These are phyloP conservation scores for Hyaloscypha variabilis DNA, from an alignment of 495 filamentous ascomycete genomes.

Conservation along the genomic window DNA sequence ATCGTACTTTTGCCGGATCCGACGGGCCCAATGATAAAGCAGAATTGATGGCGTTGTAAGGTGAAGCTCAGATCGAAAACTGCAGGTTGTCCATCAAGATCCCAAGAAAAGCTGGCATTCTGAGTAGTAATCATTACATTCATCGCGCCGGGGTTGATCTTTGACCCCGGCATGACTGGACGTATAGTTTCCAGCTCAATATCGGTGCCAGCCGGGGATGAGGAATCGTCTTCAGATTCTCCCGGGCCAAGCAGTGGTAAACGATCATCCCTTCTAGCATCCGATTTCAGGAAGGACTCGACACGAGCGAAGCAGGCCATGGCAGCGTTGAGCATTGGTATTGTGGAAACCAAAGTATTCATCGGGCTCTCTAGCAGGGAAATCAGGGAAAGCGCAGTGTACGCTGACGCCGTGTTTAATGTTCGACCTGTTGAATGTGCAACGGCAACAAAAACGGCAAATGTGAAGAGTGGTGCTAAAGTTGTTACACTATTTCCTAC, in stretches of 20 bases:
- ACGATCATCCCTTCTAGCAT: slow-evolving; percentile 34
- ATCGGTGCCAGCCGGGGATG: neutral
- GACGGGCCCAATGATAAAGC: slow-evolving; percentile 45
- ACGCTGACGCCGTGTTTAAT: slow-evolving; percentile 27
- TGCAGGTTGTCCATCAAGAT: neutral
- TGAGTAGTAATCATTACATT: slow-evolving; percentile 13
- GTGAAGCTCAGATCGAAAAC: slow-evolving; percentile 20
- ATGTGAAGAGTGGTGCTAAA: slow-evolving; percentile 28
- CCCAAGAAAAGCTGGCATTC: slow-evolving; percentile 26
- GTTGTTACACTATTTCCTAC: slow-evolving; percentile 41
- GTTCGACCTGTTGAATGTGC: slow-evolving; percentile 24
- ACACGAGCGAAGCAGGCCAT: slow-evolving; percentile 45
- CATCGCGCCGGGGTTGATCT: neutral
- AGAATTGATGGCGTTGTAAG: slow-evolving; percentile 13
- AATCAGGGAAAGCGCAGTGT: slow-evolving; percentile 27
- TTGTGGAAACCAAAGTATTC: slow-evolving; percentile 27
- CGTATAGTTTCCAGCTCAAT: slow-evolving; percentile 11
- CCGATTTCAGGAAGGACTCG: slow-evolving; percentile 41
- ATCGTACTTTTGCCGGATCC: slow-evolving; percentile 55
- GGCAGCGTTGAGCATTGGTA: slow-evolving; percentile 30
- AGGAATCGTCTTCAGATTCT: neutral
- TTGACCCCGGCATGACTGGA: neutral
- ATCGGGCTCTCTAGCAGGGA: slow-evolving; percentile 31
- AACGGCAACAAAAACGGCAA: slow-evolving; percentile 26
- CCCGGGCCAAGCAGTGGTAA: slow-evolving; percentile 5